A percentile compares a stretch with the other conserved stretches of the same genome.
Evolutionary conservation across 495 filamentous ascomycete genomes (phyloP).

Genomic region (Hyaloscypha variabilis): DNA sequence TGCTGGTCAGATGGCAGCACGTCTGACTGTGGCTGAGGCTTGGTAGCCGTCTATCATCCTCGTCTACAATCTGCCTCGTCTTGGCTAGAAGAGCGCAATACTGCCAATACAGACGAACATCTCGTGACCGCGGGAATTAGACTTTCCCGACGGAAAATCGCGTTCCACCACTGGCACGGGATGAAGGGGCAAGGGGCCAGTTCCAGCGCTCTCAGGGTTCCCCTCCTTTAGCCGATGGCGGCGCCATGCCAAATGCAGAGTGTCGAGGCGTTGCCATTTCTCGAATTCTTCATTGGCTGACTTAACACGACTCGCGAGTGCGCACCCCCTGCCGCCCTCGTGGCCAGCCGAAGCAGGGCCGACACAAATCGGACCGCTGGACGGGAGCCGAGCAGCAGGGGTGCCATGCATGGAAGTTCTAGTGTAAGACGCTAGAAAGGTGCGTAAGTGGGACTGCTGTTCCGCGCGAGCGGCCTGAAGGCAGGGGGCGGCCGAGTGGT

Average conservation of each 20-base stretch:
- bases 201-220: background rate
- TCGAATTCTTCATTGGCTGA: background rate
- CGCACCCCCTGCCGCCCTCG: too few relatives aligned
- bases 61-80: background rate
- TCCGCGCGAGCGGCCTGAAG: background rate
- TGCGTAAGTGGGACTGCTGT: background rate
- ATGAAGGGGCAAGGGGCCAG: background rate
- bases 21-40: background rate
- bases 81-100: background rate
- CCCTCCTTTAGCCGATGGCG: background rate
- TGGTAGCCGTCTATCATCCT: background rate
- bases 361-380: background rate
- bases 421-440: slow-evolving; percentile 9
- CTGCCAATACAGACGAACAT: background rate
- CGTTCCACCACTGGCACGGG: too few relatives aligned
- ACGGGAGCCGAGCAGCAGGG: background rate
- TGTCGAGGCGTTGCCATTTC: background rate
- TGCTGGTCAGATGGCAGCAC: background rate
- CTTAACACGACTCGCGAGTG: background rate
- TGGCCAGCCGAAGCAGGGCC: background rate
- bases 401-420: slow-evolving; percentile 16
- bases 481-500: background rate
- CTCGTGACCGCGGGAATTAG: background rate
- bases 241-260: background rate
- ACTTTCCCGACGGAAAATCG: too few relatives aligned